phyloP scores from a whole-genome alignment of 805 yeast species.

The Suhomyces emberorum region DNA sequence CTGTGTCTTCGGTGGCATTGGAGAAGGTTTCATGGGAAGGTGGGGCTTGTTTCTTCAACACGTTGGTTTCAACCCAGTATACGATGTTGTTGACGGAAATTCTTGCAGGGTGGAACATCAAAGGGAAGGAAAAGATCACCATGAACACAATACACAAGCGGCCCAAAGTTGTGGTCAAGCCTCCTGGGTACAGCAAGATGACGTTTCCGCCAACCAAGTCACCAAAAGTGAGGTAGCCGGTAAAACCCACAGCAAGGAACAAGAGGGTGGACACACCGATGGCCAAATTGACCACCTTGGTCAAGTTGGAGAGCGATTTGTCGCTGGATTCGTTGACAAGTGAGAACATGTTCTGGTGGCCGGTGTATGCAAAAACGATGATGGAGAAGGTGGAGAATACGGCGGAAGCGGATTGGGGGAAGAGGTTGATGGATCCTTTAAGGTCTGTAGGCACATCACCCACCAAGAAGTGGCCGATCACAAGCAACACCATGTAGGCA shows the following conservation, averaged over 20 bases:
- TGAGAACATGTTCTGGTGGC: slow-evolving; percentile 93
- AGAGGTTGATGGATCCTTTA: slow-evolving; percentile 27
- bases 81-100: slow-evolving; percentile 74
- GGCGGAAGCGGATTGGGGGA: slow-evolving; percentile 43
- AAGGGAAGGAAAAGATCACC: slow-evolving; percentile 81
- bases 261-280: slow-evolving; percentile 58
- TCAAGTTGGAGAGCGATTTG: slow-evolving; percentile 45
- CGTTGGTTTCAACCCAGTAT: slow-evolving; percentile 38
- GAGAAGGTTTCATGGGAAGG: background rate
- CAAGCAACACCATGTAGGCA: slow-evolving; percentile 69
- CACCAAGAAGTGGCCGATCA: slow-evolving; percentile 62
- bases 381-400: slow-evolving; percentile 77
- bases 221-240: slow-evolving; percentile 89
- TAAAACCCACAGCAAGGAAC: slow-evolving; percentile 69
- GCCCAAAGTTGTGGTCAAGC: slow-evolving; percentile 70
- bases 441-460: slow-evolving; percentile 46
- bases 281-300: slow-evolving; percentile 48
- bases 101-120: slow-evolving; percentile 89
- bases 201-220: slow-evolving; percentile 74
- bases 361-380: slow-evolving; percentile 90
- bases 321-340: slow-evolving; percentile 75
- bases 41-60: background rate
- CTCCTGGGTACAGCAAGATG: slow-evolving; percentile 70
- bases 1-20: slow-evolving; percentile 9
- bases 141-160: slow-evolving; percentile 74